phyloP scores from a whole-genome alignment of 768 basidiomycete genomes.

The Macrolepiota albuminosa region DNA sequence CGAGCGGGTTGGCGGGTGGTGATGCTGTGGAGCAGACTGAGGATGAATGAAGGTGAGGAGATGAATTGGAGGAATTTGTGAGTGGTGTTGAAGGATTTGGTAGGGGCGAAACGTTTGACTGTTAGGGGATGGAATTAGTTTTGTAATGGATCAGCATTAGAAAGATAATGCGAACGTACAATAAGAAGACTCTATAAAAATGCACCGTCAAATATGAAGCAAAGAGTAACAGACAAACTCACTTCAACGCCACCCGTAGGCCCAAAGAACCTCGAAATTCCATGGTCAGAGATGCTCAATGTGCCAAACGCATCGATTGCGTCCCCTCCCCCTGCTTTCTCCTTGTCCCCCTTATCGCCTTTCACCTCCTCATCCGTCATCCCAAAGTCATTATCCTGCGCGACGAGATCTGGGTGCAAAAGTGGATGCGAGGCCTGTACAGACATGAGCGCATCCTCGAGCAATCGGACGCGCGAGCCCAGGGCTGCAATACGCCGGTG shows the following conservation, averaged over 20 bases:
- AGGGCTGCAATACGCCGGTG: constrained; percentile 52
- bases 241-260: constrained; percentile 69
- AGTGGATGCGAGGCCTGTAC: constrained; percentile 58
- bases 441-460: constrained; percentile 52
- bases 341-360: background rate
- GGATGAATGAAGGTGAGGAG: constrained; percentile 13
- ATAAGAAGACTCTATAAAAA: constrained; percentile 19
- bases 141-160: too few species aligned
- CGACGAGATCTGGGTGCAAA: constrained; percentile 48
- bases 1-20: constrained; percentile 22
- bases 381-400: constrained; percentile 21
- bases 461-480: constrained; percentile 43
- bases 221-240: constrained; percentile 16
- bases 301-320: constrained; percentile 57
- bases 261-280: constrained; percentile 60
- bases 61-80: constrained; percentile 18
- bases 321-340: constrained; percentile 26
- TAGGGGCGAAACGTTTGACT: constrained; percentile 10
- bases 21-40: constrained; percentile 15
- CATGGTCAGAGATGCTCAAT: constrained; percentile 54
- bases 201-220: background rate
- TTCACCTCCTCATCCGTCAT: constrained; percentile 8
- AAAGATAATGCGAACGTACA: constrained; percentile 4
- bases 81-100: constrained; percentile 21
- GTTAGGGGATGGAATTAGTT: background rate